A percentile compares a stretch with the other conserved stretches of the same genome.
phyloP scores from a whole-genome alignment of 2,329 filamentous ascomycete species.

The Colletotrichum sp. region DNA sequence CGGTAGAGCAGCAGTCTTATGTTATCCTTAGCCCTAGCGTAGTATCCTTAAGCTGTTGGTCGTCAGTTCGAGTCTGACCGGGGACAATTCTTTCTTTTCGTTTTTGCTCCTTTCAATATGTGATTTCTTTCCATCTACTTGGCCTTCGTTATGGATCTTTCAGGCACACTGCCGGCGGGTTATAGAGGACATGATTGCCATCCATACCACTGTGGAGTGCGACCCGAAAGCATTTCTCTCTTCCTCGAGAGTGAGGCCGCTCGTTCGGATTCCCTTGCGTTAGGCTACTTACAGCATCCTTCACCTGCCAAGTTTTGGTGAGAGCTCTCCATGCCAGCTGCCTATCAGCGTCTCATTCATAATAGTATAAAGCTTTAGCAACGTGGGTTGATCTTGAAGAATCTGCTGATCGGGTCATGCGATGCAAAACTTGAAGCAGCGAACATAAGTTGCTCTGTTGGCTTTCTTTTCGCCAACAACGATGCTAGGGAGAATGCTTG shows the following conservation, averaged over 20 bases:
- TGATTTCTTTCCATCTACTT: background rate
- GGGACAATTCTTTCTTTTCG: background rate
- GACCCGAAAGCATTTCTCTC: background rate
- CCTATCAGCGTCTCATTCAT: background rate
- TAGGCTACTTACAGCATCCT: background rate
- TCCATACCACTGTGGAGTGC: background rate
- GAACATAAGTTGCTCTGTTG: background rate
- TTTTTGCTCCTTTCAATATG: background rate
- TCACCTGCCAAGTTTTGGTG: background rate
- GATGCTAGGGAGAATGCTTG: background rate
- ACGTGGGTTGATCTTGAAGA: background rate
- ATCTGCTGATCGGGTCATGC: background rate
- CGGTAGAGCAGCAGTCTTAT: background rate
- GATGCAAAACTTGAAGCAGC: background rate
- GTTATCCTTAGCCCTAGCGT: background rate
- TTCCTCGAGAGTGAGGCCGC: background rate
- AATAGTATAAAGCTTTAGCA: background rate
- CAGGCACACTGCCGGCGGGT: background rate
- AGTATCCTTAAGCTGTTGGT: background rate
- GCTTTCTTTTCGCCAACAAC: background rate
- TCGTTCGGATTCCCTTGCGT: background rate
- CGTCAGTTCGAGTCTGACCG: background rate
- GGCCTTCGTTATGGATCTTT: background rate
- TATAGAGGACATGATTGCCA: background rate
- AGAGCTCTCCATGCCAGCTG: background rate